These are phyloP conservation scores for Fusarium sp. DNA, from an alignment of 2,329 filamentous ascomycete species.

Conservation along the genomic window DNA sequence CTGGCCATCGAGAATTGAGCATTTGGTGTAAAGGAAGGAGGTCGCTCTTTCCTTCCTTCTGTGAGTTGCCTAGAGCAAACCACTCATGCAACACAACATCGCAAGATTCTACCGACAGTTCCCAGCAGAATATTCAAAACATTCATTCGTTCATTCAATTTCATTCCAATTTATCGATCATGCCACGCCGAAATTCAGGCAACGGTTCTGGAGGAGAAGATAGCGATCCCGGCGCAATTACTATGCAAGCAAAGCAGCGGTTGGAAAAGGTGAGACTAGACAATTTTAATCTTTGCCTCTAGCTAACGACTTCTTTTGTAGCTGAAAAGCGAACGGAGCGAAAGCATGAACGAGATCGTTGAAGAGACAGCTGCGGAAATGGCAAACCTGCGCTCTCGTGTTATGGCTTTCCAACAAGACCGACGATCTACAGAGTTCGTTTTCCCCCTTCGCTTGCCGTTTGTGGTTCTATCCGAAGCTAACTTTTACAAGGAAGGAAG, in stretches of 20 bases:
- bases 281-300: neutral
- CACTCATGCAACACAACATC: neutral
- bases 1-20: neutral
- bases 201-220: slow-evolving; percentile 35
- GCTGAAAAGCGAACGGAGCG: slow-evolving; percentile 50
- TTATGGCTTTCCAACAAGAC: slow-evolving; percentile 40
- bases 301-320: slow-evolving; percentile 20
- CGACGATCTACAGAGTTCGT: slow-evolving; percentile 41
- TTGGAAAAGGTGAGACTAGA: slow-evolving; percentile 40
- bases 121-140: neutral
- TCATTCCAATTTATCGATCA: slow-evolving; percentile 1
- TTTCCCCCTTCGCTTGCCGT: too few species aligned
- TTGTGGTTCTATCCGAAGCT: neutral
- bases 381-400: slow-evolving; percentile 41
- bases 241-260: slow-evolving; percentile 46
- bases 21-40: neutral
- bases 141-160: neutral
- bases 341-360: slow-evolving; percentile 41
- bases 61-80: neutral
- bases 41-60: slow-evolving; percentile 20
- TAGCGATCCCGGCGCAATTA: slow-evolving; percentile 38
- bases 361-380: slow-evolving; percentile 43
- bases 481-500: slow-evolving; percentile 29
- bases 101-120: too few species aligned
- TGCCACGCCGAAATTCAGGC: slow-evolving; percentile 32